Conservation (phyloP, 163 green algal species). For the Prototheca cutis region DNA sequence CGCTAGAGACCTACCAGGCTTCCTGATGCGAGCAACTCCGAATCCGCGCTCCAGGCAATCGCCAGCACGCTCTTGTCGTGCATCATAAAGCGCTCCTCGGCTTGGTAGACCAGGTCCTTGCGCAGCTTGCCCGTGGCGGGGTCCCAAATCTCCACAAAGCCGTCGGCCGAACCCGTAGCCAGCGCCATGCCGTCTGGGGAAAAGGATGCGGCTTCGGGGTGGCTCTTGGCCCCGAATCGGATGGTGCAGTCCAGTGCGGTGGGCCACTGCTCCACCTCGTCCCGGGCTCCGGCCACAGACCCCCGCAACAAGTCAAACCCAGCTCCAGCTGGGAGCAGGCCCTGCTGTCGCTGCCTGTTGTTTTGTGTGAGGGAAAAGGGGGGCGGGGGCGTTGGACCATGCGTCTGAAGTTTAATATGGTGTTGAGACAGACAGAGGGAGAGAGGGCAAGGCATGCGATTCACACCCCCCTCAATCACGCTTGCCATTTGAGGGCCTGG, state of each 20-base stretch:
- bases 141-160: constrained; percentile 98
- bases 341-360: constrained; percentile 75
- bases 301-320: constrained; percentile 86
- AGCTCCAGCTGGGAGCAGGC: constrained; percentile 66
- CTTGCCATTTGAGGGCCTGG: constrained; percentile 89
- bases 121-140: constrained; percentile 70
- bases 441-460: no score
- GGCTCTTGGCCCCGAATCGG: constrained; percentile 73
- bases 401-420: no score
- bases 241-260: constrained; percentile 54
- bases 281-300: constrained; percentile 36
- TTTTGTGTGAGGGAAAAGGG: no score
- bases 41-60: constrained; percentile 71
- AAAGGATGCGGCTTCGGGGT: constrained; percentile 80
- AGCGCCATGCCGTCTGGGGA: constrained; percentile 82
- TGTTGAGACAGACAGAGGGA: no score
- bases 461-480: no score
- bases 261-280: constrained; percentile 80
- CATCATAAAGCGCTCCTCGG: constrained; percentile 95
- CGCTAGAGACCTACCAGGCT: constrained; percentile 77
- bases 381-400: no score
- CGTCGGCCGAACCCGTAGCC: constrained; percentile 81
- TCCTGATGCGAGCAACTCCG: constrained; percentile 81
- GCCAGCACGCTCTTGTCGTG: constrained; percentile 85
- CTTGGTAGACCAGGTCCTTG: constrained; percentile 90